Evolutionary conservation across 2,329 filamentous ascomycete species (phyloP).

Genomic region (Hirsutella minnesotensis): DNA sequence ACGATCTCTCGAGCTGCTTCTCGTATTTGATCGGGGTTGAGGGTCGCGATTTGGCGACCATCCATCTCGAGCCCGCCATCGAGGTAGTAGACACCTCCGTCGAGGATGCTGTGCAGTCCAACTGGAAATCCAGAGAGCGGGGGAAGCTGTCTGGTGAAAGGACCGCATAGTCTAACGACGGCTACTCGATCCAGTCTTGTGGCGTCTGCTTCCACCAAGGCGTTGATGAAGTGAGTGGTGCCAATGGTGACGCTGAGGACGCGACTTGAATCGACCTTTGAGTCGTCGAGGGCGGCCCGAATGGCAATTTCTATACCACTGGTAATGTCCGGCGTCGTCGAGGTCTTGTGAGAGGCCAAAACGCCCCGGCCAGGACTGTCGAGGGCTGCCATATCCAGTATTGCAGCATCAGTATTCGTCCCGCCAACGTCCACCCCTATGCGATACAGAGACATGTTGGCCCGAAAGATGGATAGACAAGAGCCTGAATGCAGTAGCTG

Average conservation of each 20-base stretch:
- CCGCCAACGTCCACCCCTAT: conserved; percentile 31
- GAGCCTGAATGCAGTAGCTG: no score
- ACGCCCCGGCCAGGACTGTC: conserved; percentile 25
- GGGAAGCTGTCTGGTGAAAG: conserved; percentile 29
- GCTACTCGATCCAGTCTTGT: conserved; percentile 30
- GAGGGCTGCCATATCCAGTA: conserved; percentile 27
- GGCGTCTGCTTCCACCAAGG: conserved; percentile 32
- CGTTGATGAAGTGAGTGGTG: conserved; percentile 38
- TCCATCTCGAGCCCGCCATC: conserved; percentile 37
- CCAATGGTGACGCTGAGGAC: conserved; percentile 37
- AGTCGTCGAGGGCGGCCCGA: conserved; percentile 25
- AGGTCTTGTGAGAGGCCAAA: conserved; percentile 33
- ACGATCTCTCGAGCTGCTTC: conserved; percentile 19
- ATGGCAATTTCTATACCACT: conserved; percentile 35
- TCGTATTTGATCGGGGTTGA: conserved; percentile 25
- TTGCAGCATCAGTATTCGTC: conserved; percentile 31
- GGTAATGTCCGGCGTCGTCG: conserved; percentile 38
- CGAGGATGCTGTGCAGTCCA: conserved; percentile 25
- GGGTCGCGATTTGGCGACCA: conserved; percentile 27
- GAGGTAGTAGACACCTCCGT: conserved; percentile 27
- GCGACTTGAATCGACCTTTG: conserved; percentile 21
- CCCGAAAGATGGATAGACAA: neutral
- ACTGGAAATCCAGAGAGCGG: conserved; percentile 34
- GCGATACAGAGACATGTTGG: conserved; percentile 25
- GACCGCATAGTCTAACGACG: conserved; percentile 32